Conservation (phyloP, 805 yeast species). For the Ogataea pignaliae region DNA sequence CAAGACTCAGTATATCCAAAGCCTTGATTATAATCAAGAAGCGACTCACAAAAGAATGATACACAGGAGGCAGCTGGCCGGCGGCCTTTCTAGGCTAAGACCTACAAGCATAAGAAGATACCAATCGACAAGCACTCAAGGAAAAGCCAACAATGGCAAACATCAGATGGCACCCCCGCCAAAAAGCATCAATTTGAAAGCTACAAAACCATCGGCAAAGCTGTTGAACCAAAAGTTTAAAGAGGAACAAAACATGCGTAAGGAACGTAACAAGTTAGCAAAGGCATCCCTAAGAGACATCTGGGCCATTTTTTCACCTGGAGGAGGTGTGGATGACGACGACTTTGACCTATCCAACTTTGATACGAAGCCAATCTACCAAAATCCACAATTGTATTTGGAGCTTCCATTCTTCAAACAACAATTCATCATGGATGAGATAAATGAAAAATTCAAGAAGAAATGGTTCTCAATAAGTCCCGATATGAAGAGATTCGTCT, state of each 20-base stretch:
- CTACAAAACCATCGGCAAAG: slow-evolving; percentile 21
- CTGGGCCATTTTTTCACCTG: slow-evolving; percentile 29
- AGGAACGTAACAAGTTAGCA: slow-evolving; percentile 33
- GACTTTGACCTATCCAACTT: slow-evolving; percentile 29
- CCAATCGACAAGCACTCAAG: not conserved
- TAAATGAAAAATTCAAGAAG: slow-evolving; percentile 39
- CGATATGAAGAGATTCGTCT: slow-evolving; percentile 51
- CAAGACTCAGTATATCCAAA: no score
- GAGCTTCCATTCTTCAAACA: slow-evolving; percentile 47
- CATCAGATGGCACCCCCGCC: slow-evolving; percentile 7
- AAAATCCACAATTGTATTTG: slow-evolving; percentile 25
- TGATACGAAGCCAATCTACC: slow-evolving; percentile 30
- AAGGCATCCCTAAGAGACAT: slow-evolving; percentile 37
- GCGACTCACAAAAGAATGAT: no score
- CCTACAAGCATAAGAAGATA: not conserved
- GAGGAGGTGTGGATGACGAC: slow-evolving; percentile 27
- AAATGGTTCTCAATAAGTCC: slow-evolving; percentile 51
- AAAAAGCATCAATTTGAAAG: not conserved
- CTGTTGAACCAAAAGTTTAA: slow-evolving; percentile 20
- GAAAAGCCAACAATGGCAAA: not conserved
- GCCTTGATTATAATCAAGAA: no score
- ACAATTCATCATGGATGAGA: slow-evolving; percentile 49
- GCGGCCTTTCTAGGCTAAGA: no score
- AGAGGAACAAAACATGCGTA: slow-evolving; percentile 27
- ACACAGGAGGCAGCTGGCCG: no score